phyloP scores from a whole-genome alignment of 2,329 filamentous ascomycete species.

The Neocatenulostroma microsporum region DNA sequence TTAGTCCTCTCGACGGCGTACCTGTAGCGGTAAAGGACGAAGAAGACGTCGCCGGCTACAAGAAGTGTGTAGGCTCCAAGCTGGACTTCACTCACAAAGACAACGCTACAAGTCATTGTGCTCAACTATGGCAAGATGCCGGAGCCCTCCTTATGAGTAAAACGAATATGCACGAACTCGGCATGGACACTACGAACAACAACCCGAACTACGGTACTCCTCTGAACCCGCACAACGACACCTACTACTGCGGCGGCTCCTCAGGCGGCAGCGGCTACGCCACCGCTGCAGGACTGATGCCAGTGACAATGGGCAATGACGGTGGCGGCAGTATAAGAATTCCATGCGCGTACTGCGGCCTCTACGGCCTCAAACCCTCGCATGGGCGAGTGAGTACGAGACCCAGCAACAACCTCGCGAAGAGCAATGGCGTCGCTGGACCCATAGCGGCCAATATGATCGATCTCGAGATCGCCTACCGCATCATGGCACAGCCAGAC shows the following conservation, averaged over 20 bases:
- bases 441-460: conserved; percentile 68
- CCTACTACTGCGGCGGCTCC: conserved; percentile 74
- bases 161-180: conserved; percentile 72
- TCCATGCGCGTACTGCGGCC: conserved; percentile 66
- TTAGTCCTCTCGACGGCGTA: conserved; percentile 70
- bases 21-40: conserved; percentile 83
- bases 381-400: conserved; percentile 59
- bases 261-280: conserved; percentile 69
- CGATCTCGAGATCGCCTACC: conserved; percentile 76
- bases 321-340: conserved; percentile 68
- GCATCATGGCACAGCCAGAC: conserved; percentile 67
- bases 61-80: conserved; percentile 56
- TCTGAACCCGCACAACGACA: conserved; percentile 65
- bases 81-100: conserved; percentile 48
- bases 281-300: conserved; percentile 61
- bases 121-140: conserved; percentile 61
- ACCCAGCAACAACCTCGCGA: conserved; percentile 52
- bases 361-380: conserved; percentile 73
- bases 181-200: conserved; percentile 66
- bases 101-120: conserved; percentile 59
- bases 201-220: conserved; percentile 69
- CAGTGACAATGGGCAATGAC: conserved; percentile 67
- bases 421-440: conserved; percentile 60
- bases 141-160: conserved; percentile 71
- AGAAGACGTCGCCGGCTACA: conserved; percentile 62